Evolutionary conservation across 2,329 filamentous ascomycete species (phyloP), one percentile per base, ranked within the genome.

Genomic region (Verticillium tricorpus): DNA sequence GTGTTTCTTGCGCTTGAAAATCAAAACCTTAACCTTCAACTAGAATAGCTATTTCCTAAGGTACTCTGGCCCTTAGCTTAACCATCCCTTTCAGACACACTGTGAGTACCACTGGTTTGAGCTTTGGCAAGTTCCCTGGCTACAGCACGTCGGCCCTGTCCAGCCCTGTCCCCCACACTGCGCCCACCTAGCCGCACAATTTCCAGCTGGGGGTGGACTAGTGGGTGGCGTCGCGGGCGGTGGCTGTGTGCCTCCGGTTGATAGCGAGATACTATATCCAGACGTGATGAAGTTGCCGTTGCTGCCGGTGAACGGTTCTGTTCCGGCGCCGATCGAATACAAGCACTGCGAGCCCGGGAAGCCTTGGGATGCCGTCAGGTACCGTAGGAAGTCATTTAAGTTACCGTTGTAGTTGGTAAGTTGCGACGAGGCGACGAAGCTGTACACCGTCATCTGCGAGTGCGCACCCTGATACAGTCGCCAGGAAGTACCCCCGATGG

Each of bases 361-460:
- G 1, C 79, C 78, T 66, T 85, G 73, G 65, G 74, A 78, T 19
- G 66, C 63, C 28, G 74, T 75, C 32, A 88, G 73, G 69, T 87
- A 87, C 19, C 72, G 76, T 65, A 86, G 74, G 74, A 89, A 88
- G 6, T 77, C 72, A 67, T 76, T 77, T 65, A 88, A 66, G 69
- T 89, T 82, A 37, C 80, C 85, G 54, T 72, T 78, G 74, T 85
- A 89, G 71, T 63, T 78, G 28, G 74, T 78, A 32, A 82, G 73
- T 14, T 79, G 68, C 37, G 71, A 76, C 8, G 66, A 57, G 37
- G 68, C 70, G 52, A 74, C 69, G 60, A 74, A 89, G 68, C 80
- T 84, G 74, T 81, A 88, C n/a, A 89, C 86, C 8, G 79, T 83
- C 69, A 78, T 87, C 60, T 73, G 69, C 39, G 82, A 82, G 67